These are phyloP conservation scores for Coleophoma eucalyptorum DNA, from an alignment of 2,329 filamentous ascomycete genomes.

Conservation along the genomic window DNA sequence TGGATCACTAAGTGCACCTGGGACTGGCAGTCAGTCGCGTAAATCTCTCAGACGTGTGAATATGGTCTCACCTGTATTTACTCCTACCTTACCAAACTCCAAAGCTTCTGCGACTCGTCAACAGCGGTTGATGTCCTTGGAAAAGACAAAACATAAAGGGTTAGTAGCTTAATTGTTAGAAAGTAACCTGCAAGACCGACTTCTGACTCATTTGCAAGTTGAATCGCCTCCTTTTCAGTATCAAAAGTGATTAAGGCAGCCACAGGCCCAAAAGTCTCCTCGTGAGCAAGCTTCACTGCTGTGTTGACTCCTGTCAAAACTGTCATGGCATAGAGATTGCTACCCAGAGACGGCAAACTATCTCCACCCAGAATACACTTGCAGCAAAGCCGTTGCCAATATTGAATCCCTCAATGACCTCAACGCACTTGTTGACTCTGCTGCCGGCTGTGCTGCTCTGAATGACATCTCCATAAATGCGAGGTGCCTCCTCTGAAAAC, in stretches of 20 bases:
- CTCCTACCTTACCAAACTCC: slow-evolving; percentile 58
- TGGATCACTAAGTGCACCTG: too few species aligned
- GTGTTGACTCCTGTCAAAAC: slow-evolving; percentile 79
- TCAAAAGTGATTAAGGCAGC: slow-evolving; percentile 83
- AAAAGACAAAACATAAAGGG: too few species aligned
- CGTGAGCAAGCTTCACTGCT: slow-evolving; percentile 65
- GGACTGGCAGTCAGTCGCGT: too few species aligned
- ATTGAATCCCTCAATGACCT: slow-evolving; percentile 12
- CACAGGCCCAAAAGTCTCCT: slow-evolving; percentile 92
- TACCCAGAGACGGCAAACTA: too few species aligned
- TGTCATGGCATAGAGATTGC: slow-evolving; percentile 50
- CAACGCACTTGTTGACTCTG: slow-evolving; percentile 14
- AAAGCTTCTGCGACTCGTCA: not conserved
- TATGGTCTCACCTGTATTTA: slow-evolving; percentile 54
- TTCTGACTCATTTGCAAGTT: slow-evolving; percentile 71
- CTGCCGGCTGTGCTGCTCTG: slow-evolving; percentile 2
- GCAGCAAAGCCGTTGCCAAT: slow-evolving; percentile 13
- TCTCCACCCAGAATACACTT: not conserved
- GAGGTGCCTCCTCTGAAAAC: slow-evolving; percentile 48
- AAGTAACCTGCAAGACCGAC: slow-evolving; percentile 92
- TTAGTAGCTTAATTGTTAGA: too few species aligned
- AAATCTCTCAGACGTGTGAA: too few species aligned
- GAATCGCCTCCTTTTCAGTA: slow-evolving; percentile 80
- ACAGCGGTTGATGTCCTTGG: not conserved
- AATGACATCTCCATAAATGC: slow-evolving; percentile 12